phyloP scores from a whole-genome alignment of 2,329 filamentous ascomycete species.

The Colletotrichum godetiae region DNA sequence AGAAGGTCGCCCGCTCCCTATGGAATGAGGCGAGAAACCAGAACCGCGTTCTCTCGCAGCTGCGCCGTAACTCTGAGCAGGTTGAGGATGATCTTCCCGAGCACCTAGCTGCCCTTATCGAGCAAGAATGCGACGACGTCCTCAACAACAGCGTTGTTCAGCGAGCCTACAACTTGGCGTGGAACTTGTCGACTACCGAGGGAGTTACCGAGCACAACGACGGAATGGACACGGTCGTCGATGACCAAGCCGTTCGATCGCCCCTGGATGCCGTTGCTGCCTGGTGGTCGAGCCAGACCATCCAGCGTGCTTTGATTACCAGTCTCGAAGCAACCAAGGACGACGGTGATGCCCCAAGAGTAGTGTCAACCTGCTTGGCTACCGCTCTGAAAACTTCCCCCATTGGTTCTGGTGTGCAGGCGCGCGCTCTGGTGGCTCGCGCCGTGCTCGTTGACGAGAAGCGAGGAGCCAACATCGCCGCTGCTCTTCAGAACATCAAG shows the following conservation, averaged over 20 bases:
- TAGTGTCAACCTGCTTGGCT: constrained; percentile 64
- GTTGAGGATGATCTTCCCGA: constrained; percentile 77
- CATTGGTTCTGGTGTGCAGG: constrained; percentile 77
- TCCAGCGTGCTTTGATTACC: constrained; percentile 76
- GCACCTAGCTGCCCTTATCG: constrained; percentile 80
- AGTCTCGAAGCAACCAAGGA: constrained; percentile 68
- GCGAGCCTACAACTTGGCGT: constrained; percentile 89
- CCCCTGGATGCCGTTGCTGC: constrained; percentile 91
- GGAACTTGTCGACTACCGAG: constrained; percentile 81
- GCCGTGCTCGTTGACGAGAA: constrained; percentile 66
- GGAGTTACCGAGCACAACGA: constrained; percentile 72
- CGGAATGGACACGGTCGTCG: constrained; percentile 84
- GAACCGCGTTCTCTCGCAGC: constrained; percentile 59
- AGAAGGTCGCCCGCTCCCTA: constrained; percentile 77
- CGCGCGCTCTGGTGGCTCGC: constrained; percentile 69
- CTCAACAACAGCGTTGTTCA: constrained; percentile 82
- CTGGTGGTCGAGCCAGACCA: constrained; percentile 82
- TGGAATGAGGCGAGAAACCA: constrained; percentile 86
- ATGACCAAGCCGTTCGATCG: constrained; percentile 85
- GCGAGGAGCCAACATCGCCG: constrained; percentile 66
- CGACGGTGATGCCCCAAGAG: constrained; percentile 51
- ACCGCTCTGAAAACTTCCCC: constrained; percentile 81
- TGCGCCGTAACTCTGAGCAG: constrained; percentile 55
- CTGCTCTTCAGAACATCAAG: constrained; percentile 64
- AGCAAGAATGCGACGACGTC: constrained; percentile 85